Evolutionary conservation across 2,329 filamentous ascomycete species (phyloP), one percentile per base, ranked within the genome.

Genomic region (Colletotrichum tanaceti): DNA sequence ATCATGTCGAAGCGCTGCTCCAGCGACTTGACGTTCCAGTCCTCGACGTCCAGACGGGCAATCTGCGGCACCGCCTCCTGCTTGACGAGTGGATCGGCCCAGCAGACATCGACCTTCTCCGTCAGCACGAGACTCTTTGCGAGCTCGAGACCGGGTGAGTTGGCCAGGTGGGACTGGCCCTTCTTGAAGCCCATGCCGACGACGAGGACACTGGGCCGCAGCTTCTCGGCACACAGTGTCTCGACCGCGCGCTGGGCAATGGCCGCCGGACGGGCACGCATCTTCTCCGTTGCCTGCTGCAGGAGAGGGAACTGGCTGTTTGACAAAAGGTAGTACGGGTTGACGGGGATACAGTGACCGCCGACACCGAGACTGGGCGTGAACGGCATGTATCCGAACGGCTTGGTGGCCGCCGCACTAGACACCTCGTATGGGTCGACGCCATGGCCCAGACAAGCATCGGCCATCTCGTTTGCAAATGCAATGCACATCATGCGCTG

Each of bases 331-430:
- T 87, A 87, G 76, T 82, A 82, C 0, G 85, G 85, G 66, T 87
- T 87, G 69, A 87, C 80, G 0, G 85, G 85, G 65, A 87, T 87
- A 70, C 85, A 87, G 73, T 87, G 85, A 0, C 86, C 85, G 1
- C 85, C 85, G 5, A 87, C 85, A 11, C 85, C 85, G 1, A 85
- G 74, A 1, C 82, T 79, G 0, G 85, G 84, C 0, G 74, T 74
- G 73, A 82, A 83, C 0, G 85, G 79, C 69, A 82, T 79, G 71
- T 85, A 87, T 32, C 85, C 85, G 68, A 86, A 87, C 0, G 84
- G 84, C 71, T 86, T 87, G 18, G 83, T 85, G 3, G 80, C 74
- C 4, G 85, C 84, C 1, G 85, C 84, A 4, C 71, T 72, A 58
- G 79, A 82, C 18, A 87, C 85, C 72, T 87, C 85, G 55, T 80